phyloP scores from a whole-genome alignment of 2,329 filamentous ascomycete genomes.

The Tetracladium maxilliforme region DNA sequence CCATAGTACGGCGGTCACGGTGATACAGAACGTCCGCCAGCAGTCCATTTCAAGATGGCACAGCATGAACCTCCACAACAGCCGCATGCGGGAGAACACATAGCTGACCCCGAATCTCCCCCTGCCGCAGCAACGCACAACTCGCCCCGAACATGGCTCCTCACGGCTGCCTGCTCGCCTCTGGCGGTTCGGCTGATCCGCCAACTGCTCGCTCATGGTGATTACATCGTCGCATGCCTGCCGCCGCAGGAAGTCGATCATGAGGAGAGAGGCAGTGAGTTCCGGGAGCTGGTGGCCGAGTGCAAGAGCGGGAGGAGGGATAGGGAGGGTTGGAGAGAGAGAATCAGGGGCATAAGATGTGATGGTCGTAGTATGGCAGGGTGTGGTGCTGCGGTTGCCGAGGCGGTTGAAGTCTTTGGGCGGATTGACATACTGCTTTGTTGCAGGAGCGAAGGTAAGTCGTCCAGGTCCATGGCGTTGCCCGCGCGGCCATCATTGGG shows the following conservation, averaged over 20 bases:
- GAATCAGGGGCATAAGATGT: constrained; percentile 52
- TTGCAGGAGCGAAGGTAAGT: constrained; percentile 69
- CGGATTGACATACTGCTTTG: constrained; percentile 82
- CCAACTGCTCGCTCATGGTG: constrained; percentile 76
- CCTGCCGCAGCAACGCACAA: constrained; percentile 36
- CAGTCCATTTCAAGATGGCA: too few relatives aligned
- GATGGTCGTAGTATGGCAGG: constrained; percentile 45
- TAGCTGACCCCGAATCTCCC: constrained; percentile 6
- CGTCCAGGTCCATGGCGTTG: background rate
- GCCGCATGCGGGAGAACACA: too few relatives aligned
- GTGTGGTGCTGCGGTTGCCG: constrained; percentile 61
- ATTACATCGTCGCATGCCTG: constrained; percentile 77
- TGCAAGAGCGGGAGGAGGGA: constrained; percentile 47
- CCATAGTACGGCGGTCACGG: too few relatives aligned
- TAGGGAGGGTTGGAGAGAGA: constrained; percentile 66
- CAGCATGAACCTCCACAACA: too few relatives aligned
- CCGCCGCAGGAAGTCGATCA: constrained; percentile 67
- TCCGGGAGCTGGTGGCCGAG: constrained; percentile 63
- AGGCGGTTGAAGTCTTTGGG: constrained; percentile 73
- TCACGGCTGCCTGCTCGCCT: constrained; percentile 76
- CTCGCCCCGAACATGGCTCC: constrained; percentile 79
- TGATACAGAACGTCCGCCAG: too few relatives aligned
- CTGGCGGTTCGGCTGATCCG: constrained; percentile 71
- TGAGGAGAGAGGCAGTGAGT: constrained; percentile 61
- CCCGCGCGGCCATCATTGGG: background rate